Conservation (phyloP, 805 yeast species). For the Martiniozyma abietophila region DNA sequence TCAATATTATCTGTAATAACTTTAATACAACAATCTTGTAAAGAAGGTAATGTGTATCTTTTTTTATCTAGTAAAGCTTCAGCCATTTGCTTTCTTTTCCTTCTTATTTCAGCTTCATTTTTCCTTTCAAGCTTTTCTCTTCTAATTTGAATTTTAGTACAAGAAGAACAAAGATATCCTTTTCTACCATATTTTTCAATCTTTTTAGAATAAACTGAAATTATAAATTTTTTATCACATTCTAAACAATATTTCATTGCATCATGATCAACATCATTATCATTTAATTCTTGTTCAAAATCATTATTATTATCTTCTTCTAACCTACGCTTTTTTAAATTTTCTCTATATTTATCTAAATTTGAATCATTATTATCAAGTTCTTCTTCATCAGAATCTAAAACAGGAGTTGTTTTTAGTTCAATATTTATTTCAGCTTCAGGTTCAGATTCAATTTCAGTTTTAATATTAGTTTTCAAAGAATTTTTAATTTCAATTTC, state of each 20-base stretch:
- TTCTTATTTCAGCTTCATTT: constrained; percentile 56
- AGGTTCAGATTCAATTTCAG: neutral
- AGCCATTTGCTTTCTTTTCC: constrained; percentile 70
- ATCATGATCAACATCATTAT: constrained; percentile 37
- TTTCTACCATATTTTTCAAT: constrained; percentile 35
- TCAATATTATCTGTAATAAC: constrained; percentile 57
- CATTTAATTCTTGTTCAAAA: constrained; percentile 12
- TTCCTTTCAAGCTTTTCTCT: constrained; percentile 37
- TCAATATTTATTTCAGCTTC: constrained; percentile 16
- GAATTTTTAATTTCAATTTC: no score
- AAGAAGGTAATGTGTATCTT: constrained; percentile 51
- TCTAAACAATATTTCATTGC: constrained; percentile 38
- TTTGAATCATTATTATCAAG: constrained; percentile 17
- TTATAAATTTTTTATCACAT: constrained; percentile 49
- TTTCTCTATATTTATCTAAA: constrained; percentile 28
- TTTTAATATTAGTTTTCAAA: constrained; percentile 20
- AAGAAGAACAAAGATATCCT: constrained; percentile 61
- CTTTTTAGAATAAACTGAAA: constrained; percentile 58
- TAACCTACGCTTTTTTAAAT: constrained; percentile 16
- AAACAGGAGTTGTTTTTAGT: constrained; percentile 2
- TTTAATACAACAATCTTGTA: constrained; percentile 76
- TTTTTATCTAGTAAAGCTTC: constrained; percentile 72
- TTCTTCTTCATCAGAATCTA: constrained; percentile 13
- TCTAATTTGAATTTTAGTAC: constrained; percentile 37
- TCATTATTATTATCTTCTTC: constrained; percentile 17